Base-by-base conservation (phyloP, 352 stramenopile genomes). In the Pythium dissotocum region DNA sequence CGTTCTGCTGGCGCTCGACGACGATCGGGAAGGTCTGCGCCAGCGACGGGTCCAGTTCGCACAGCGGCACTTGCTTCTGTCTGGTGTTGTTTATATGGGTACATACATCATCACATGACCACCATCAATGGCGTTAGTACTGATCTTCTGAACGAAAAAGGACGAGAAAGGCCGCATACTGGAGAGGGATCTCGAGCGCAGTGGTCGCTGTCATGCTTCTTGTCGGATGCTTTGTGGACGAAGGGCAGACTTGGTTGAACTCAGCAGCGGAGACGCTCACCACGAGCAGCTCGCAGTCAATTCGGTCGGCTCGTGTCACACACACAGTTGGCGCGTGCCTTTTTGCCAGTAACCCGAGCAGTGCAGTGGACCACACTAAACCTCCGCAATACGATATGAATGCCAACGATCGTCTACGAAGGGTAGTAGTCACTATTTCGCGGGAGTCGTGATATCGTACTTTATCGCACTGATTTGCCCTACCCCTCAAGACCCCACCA, bases 61-160 rank as follows among this genome's bases (percentile, higher is more conserved):
- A 73, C 44, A 88, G 63, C 32, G 86, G 86, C 46, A 90, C 74
- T 33, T 78, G 79, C 80, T 94, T 94, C 63, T 94, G 86, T 54
- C 86, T 94, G 61, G 21, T 24, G 21, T 24, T 24, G 21, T 24
- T 24, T 24, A 24, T 7, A 54, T 42, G 26, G 51, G 30, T 58
- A n/a, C 26, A 63, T 18, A 62, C 38, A 57, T 48, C 28, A 57
- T 42, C 5, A 30, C 30, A 28, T 9, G 9, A 58, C 26, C 18
- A 60, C 3, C 30, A 21, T 4, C 33, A 40, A 40, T 35, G 26
- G 32, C 51, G 26, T 16, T 18, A 40, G 13, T 7, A 51, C 9
- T 30, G 42, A 24, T 24, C 21, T 24, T 24, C 40, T 38, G 1
- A 26, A 28, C 28, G 13, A 24, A 12, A 46, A 48, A 48, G 21